Base-by-base conservation (phyloP, 2,329 filamentous ascomycete genomes). In the Alternaria tenuissima region DNA sequence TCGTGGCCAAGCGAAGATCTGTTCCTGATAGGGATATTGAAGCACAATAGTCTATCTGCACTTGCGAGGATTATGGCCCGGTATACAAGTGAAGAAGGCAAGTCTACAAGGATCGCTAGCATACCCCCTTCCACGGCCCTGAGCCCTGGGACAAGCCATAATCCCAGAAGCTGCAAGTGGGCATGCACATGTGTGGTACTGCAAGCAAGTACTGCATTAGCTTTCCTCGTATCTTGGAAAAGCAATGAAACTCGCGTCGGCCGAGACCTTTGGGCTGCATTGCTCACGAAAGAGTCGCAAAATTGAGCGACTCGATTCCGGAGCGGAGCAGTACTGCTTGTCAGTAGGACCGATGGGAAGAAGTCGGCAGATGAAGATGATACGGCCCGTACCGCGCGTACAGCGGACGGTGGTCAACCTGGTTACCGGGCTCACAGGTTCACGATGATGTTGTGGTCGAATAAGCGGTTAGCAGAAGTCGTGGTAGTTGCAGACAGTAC, bases 331-430 rank as follows among this genome's bases (percentile, higher is more conserved):
- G 38, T 20, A 22, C 18, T 7, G 6, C 46, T 36, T 16, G 32
- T 22, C 32, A 49, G 20, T 4, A 20, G 18, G 8, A 26, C 11
- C 3, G 43, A 34, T 41, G 9, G 18, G 11, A 32, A 28, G 34
- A 26, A 32, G 24, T 18, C 32, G 52, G 42, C 42, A 39, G 32
- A 43, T 34, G 28, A 24, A 26, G 38, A 42, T 32, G 24, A 36
- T 6, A 56, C 57, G 57, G 52, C 30, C 57, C 57, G 57, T 56
- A 51, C 57, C 57, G 52, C 36, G 46, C n/a, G 32, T 56, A 11
- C 28, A 3, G 41, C 32, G 28, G 24, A 22, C 0, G 8, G 26
- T 9, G 3, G 20, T 14, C n/a, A 46, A 20, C 28, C 51, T 36
- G 26, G 2, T 16, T 30, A 6, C 12, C 20, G 54, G 53, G 52